Base-by-base conservation (phyloP, 768 basidiomycete genomes). In the Kwoniella heveanensis region DNA sequence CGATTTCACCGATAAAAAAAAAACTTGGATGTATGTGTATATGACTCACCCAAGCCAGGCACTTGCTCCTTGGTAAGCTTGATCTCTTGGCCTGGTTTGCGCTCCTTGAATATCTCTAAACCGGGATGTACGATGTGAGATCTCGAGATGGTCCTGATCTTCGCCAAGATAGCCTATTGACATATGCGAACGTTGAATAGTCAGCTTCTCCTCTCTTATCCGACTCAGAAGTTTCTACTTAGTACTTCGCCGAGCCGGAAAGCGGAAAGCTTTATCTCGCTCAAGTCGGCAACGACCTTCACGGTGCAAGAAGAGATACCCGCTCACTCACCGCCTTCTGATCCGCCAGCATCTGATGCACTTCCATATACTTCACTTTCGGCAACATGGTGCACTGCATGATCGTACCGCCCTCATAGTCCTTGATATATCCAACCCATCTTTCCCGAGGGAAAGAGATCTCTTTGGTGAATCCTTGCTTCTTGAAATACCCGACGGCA, bases 371-470 rank as follows among this genome's bases (percentile, higher is more conserved):
- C 76, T 92, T 87, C 66, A 98, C 87, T 77, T 90, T 91, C 55
- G 85, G 87, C n/a, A 99, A 80, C 90, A 99, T 89, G 6, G 89
- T 89, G 76, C 96, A 99, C 52, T 69, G 70, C 94, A 99, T 97
- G 82, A 98, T 92, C 49, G 95, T 99, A 19, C 92, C 94, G 44
- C 95, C 95, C 80, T 99, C 96, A 80, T 99, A 99, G 79, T 99
- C 96, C 79, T 98, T 99, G 86, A 99, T 98, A 80, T 99, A 98
- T 12, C 94, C 96, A 0, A 95, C 94, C 96, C 96, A 99, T 8
- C 89, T 84, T 1, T 90, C 87, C 48, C 94, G 86, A 64, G 89
- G 88, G n/a, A 96, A 85, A 0, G 90, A 89, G 65, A 99, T 95
- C 61, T 98, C 94, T 79, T 98, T 98, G 6, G 92, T 90, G 80